A percentile compares a stretch with the other conserved stretches of the same genome.
These are phyloP conservation scores for Candida pseudoviswanathii DNA, from an alignment of 1,139 yeast species.

Conservation along the genomic window DNA sequence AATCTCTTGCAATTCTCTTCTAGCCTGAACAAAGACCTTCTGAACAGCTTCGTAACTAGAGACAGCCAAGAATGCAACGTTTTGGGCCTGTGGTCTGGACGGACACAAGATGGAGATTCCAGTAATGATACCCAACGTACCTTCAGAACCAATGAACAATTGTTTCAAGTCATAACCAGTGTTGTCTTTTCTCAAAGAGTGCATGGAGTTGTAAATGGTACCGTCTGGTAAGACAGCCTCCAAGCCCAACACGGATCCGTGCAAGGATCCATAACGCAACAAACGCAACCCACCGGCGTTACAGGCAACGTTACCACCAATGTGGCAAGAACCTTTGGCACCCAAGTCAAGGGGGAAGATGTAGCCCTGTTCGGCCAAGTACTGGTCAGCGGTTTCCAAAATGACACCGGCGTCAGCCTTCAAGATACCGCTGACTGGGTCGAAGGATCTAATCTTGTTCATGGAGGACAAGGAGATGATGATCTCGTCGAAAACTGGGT, in stretches of 20 bases:
- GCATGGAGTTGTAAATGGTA: constrained; percentile 74
- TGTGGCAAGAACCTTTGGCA: constrained; percentile 96
- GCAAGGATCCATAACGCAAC: constrained; percentile 87
- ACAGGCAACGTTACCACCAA: constrained; percentile 95
- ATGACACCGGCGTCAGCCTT: constrained; percentile 92
- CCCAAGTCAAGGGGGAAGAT: constrained; percentile 95
- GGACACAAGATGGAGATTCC: constrained; percentile 91
- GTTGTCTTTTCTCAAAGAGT: constrained; percentile 86
- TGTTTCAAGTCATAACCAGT: constrained; percentile 94
- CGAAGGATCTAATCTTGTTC: constrained; percentile 82
- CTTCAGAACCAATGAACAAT: constrained; percentile 90
- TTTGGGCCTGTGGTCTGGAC: constrained; percentile 83
- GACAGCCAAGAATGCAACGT: constrained; percentile 87
- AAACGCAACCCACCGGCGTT: constrained; percentile 95
- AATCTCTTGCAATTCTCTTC: constrained; percentile 77
- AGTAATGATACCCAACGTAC: constrained; percentile 87
- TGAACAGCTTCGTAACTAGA: constrained; percentile 81
- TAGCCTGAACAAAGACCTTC: constrained; percentile 78
- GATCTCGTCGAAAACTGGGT: constrained; percentile 91
- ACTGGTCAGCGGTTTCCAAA: constrained; percentile 82
- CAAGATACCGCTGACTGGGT: constrained; percentile 78
- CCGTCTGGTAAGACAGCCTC: constrained; percentile 95
- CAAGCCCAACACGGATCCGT: constrained; percentile 87
- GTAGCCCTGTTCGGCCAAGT: constrained; percentile 75
- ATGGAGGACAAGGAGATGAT: constrained; percentile 68